A percentile compares a stretch with the other conserved stretches of the same genome.
phyloP scores from a whole-genome alignment of 345 rosid species.

The Aethionema arabicum region DNA sequence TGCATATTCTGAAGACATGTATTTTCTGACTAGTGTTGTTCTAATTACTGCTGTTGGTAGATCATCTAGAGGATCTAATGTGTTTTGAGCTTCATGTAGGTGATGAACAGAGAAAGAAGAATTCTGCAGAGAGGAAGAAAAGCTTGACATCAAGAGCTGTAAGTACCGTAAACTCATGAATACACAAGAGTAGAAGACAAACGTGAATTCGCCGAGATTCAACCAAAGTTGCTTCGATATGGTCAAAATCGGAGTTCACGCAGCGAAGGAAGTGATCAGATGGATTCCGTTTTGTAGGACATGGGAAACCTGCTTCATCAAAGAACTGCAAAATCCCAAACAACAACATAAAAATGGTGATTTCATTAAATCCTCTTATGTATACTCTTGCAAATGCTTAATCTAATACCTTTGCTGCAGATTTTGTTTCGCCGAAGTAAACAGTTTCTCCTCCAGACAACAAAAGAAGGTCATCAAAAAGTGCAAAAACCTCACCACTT shows the following conservation, averaged over 20 bases:
- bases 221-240: slow-evolving; percentile 40
- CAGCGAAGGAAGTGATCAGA: slow-evolving; percentile 74
- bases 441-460: slow-evolving; percentile 70
- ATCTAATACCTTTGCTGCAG: slow-evolving; percentile 42
- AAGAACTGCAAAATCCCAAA: slow-evolving; percentile 56
- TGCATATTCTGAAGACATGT: slow-evolving; percentile 56
- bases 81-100: slow-evolving; percentile 48
- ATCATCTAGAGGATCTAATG: slow-evolving; percentile 62
- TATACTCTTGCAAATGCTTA: not conserved
- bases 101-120: slow-evolving; percentile 31
- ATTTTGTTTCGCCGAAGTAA: slow-evolving; percentile 61
- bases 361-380: not conserved
- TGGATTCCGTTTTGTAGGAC: slow-evolving; percentile 67
- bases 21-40: slow-evolving; percentile 63
- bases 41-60: slow-evolving; percentile 65
- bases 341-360: slow-evolving; percentile 6
- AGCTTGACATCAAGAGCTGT: not conserved
- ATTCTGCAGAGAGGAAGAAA: slow-evolving; percentile 20
- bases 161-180: slow-evolving; percentile 8
- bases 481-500: slow-evolving; percentile 71
- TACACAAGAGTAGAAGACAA: slow-evolving; percentile 18
- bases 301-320: slow-evolving; percentile 67
- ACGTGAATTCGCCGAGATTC: slow-evolving; percentile 43
- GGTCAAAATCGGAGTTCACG: slow-evolving; percentile 65
- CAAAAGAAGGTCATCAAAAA: slow-evolving; percentile 63